Base-by-base conservation (phyloP, 2,329 filamentous ascomycete genomes). In the Zarea fungicola region DNA sequence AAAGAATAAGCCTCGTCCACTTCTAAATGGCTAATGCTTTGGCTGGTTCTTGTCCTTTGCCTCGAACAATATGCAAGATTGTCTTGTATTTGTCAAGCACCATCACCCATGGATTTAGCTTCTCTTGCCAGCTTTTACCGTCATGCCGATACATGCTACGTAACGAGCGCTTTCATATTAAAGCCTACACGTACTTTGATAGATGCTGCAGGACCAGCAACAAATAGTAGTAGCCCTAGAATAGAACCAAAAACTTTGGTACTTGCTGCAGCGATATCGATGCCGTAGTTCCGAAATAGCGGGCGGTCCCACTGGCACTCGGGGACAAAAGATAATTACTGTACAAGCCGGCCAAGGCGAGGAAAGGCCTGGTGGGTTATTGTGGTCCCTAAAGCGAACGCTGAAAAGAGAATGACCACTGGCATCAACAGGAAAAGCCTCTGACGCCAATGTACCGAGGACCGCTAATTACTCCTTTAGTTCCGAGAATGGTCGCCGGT, bases 261-360 rank as follows among this genome's bases (percentile, higher is more conserved):
- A 5, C 44, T 32, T 40, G 35, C 26, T 8, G 44, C 31, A 26
- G 36, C 25, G 14, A 32, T 28, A 34, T 47, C 44, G 36, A 41
- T 47, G 44, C 44, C 44, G 44, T 13, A 23, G 44, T 48, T 48
- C 44, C 44, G 44, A 48, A n/a, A n/a, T n/a, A n/a, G n/a, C 4
- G 28, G 36, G 44, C 43, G 6, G 36, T 47, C 44, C 44, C 23
- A 16, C 42, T 22, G 14, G 5, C 14, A 22, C 4, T 25, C 13
- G 14, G 28, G 16, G 22, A 28, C 26, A 14, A n/a, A 19, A 44
- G 36, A 19, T 11, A 8, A 19, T 18, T 18, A 40, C 36, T n/a
- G 23, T n/a, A n/a, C 37, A 40, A 23, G 37, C n/a, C 4, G 16
- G n/a, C 6, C 16, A 19, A 6, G 14, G 7, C 23, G 37, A 13